These are phyloP conservation scores for Diplodia corticola DNA, from an alignment of 2,329 filamentous ascomycete species.

Conservation along the genomic window DNA sequence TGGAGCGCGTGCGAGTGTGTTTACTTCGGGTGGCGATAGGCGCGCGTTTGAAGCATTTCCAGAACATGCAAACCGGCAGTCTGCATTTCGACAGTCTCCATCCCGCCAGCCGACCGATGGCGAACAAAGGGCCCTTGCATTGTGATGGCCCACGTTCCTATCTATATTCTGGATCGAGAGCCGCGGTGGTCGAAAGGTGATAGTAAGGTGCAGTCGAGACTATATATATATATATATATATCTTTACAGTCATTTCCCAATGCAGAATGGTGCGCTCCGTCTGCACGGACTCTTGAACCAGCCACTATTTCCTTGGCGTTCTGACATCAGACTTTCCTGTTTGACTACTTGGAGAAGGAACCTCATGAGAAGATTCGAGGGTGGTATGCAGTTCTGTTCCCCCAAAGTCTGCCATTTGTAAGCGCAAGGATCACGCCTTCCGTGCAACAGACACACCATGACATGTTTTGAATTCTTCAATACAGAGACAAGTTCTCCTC, in stretches of 20 bases:
- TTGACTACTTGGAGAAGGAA: not conserved
- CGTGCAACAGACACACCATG: not conserved
- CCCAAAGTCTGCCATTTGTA: not conserved
- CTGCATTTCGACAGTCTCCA: not conserved
- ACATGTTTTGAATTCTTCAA: not conserved
- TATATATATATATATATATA: too few relatives aligned
- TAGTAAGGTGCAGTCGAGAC: not conserved
- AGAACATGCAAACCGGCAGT: not conserved
- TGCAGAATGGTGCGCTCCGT: not conserved
- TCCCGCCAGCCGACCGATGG: not conserved
- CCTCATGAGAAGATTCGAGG: not conserved
- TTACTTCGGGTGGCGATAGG: not conserved
- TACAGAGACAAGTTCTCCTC: not conserved
- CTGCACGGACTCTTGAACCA: constrained; percentile 3
- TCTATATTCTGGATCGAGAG: not conserved
- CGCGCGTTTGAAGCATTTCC: not conserved
- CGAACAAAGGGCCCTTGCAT: too few relatives aligned
- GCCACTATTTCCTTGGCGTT: not conserved
- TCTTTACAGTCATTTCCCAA: not conserved
- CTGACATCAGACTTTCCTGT: not conserved
- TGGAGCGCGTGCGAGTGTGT: not conserved
- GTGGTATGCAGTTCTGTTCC: too few relatives aligned
- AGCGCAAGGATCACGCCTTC: not conserved
- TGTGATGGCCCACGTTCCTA: not conserved
- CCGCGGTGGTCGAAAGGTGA: not conserved